Evolutionary conservation across 495 filamentous ascomycete species (phyloP).

Genomic region (Daldinia grandis): DNA sequence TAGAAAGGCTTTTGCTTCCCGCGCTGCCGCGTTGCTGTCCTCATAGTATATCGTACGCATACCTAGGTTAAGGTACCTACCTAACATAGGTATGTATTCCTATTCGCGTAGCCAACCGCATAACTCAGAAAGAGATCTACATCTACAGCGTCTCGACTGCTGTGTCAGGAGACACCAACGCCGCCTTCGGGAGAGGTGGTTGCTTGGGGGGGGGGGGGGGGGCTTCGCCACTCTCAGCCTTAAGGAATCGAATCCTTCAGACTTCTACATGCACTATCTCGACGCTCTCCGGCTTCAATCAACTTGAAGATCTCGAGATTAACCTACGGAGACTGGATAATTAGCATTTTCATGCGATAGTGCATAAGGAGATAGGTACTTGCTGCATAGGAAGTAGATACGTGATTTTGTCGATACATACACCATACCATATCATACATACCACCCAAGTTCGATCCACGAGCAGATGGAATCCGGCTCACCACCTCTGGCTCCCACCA

Average conservation of each 20-base stretch:
- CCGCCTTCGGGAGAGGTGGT: neutral
- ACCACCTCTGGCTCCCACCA: slow-evolving; percentile 1
- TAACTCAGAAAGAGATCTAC: slow-evolving; percentile 11
- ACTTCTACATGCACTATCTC: neutral
- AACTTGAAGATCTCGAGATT: neutral
- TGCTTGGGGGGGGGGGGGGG: neutral
- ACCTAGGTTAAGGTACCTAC: neutral
- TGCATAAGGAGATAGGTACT: neutral
- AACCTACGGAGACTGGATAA: neutral
- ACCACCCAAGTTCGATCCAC: slow-evolving; percentile 4
- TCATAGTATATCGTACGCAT: neutral
- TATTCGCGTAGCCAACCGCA: neutral
- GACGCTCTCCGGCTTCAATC: neutral
- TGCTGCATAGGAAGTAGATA: neutral
- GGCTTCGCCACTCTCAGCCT: slow-evolving; percentile 23
- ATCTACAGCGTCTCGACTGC: slow-evolving; percentile 18
- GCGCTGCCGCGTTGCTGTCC: neutral
- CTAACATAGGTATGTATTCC: neutral
- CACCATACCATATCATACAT: neutral
- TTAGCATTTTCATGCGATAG: neutral
- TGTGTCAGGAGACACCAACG: slow-evolving; percentile 18
- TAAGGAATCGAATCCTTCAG: slow-evolving; percentile 24
- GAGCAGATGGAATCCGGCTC: slow-evolving; percentile 1
- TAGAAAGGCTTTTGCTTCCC: neutral
- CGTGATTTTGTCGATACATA: neutral